A percentile compares a stretch with the other conserved stretches of the same genome.
Conservation (phyloP, 2,329 filamentous ascomycete genomes). For the Elsinoe arachidis region DNA sequence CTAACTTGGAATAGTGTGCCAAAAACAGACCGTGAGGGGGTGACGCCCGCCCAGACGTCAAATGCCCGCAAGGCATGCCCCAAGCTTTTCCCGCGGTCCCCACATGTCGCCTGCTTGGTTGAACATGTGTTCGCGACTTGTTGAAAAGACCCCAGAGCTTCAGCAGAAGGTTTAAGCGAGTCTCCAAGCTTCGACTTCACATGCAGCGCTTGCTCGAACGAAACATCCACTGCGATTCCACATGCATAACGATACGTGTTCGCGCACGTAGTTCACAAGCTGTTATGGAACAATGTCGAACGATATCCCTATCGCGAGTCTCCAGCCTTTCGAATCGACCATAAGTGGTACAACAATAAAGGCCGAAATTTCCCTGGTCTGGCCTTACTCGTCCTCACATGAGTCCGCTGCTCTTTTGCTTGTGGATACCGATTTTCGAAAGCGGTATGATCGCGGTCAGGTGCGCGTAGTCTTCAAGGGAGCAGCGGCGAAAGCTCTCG, state of each 20-base stretch:
- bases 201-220: too few relatives aligned
- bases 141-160: too few relatives aligned
- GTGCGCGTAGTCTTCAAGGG: slow-evolving; percentile 69
- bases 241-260: neutral
- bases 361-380: slow-evolving; percentile 74
- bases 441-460: slow-evolving; percentile 69
- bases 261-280: neutral
- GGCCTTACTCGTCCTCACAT: slow-evolving; percentile 79
- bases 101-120: too few relatives aligned
- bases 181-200: too few relatives aligned
- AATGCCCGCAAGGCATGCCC: too few relatives aligned
- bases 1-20: too few relatives aligned
- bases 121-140: too few relatives aligned
- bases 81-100: too few relatives aligned
- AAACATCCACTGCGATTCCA: too few relatives aligned
- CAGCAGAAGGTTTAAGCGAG: too few relatives aligned
- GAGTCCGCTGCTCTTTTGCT: slow-evolving; percentile 69
- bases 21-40: too few relatives aligned
- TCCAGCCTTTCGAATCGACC: slow-evolving; percentile 21
- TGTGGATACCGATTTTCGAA: slow-evolving; percentile 73
- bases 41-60: too few relatives aligned
- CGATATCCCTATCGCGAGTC: slow-evolving; percentile 23
- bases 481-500: slow-evolving; percentile 59
- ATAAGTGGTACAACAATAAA: slow-evolving; percentile 38
- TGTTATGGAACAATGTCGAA: slow-evolving; percentile 16